These are phyloP conservation scores for Paecilomyces sp. DNA, from an alignment of 2,329 filamentous ascomycete species.

Conservation along the genomic window DNA sequence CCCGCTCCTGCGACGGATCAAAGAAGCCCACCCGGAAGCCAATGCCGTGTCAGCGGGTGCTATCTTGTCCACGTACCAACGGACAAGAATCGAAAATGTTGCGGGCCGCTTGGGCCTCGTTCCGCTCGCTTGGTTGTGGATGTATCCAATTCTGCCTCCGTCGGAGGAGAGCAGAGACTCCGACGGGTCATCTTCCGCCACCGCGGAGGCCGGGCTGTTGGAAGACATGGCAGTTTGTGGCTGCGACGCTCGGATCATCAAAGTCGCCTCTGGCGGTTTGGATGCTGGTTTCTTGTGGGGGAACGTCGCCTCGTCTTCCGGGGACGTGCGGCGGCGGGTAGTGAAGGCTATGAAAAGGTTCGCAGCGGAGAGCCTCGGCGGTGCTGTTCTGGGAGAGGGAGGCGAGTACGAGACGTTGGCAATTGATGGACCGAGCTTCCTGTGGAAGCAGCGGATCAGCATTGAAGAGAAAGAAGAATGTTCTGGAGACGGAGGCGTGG, in stretches of 20 bases:
- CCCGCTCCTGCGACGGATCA: conserved; percentile 62
- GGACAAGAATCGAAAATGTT: conserved; percentile 89
- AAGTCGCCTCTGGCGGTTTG: conserved; percentile 85
- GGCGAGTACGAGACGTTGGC: conserved; percentile 95
- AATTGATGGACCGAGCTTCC: conserved; percentile 62
- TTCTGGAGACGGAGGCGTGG: conserved; percentile 66
- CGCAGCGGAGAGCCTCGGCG: conserved; percentile 48
- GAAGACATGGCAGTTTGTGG: conserved; percentile 72
- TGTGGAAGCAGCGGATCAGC: conserved; percentile 67
- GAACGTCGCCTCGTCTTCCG: conserved; percentile 56
- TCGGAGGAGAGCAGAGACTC: conserved; percentile 20
- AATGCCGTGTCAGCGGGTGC: conserved; percentile 87
- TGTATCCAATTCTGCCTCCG: conserved; percentile 67
- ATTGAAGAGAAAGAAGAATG: conserved; percentile 52
- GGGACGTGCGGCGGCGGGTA: conserved; percentile 39
- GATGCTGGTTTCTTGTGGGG: conserved; percentile 75
- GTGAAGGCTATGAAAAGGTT: conserved; percentile 51
- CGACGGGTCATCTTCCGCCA: conserved; percentile 8
- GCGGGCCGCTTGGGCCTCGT: conserved; percentile 74
- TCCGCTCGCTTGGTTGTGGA: conserved; percentile 86
- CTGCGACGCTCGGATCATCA: conserved; percentile 86
- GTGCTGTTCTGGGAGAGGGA: conserved; percentile 79
- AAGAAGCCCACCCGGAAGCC: conserved; percentile 64
- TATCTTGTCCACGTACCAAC: conserved; percentile 91
- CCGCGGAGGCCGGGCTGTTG: conserved; percentile 48